Evolutionary conservation across 2,329 filamentous ascomycete genomes (phyloP).

Genomic region (Colletotrichum sp.): DNA sequence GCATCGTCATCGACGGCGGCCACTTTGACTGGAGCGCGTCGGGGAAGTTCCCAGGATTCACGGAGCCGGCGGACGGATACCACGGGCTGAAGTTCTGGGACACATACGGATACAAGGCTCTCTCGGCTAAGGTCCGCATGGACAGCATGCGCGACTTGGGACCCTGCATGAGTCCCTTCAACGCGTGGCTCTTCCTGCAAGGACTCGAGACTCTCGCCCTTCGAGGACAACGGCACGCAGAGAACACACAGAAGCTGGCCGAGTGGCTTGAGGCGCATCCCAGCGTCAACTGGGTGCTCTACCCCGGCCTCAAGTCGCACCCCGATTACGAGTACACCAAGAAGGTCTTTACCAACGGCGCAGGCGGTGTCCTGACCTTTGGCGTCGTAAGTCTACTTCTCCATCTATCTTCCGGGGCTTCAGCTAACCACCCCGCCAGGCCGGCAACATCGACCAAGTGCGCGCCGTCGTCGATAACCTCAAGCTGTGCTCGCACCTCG

Average conservation of each 20-base stretch:
- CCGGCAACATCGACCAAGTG: conserved; percentile 37
- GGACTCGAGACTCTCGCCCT: conserved; percentile 74
- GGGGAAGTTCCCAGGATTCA: conserved; percentile 73
- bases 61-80: conserved; percentile 71
- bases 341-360: conserved; percentile 72
- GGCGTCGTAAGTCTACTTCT: conserved; percentile 50
- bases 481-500: conserved; percentile 75
- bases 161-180: conserved; percentile 72
- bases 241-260: conserved; percentile 69
- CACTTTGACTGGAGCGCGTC: conserved; percentile 77
- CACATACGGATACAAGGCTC: conserved; percentile 69
- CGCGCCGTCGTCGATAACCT: conserved; percentile 70
- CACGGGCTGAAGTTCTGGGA: conserved; percentile 76
- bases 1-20: conserved; percentile 70
- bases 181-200: conserved; percentile 72
- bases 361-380: conserved; percentile 74
- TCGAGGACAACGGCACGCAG: conserved; percentile 68
- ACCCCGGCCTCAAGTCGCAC: conserved; percentile 72
- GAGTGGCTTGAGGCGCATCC: conserved; percentile 72
- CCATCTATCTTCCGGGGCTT: conserved; percentile 36
- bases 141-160: conserved; percentile 75
- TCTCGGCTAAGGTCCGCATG: conserved; percentile 70
- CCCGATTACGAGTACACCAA: conserved; percentile 67
- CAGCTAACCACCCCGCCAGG: conserved; percentile 1
- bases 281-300: conserved; percentile 75